Conservation (phyloP, 805 yeast genomes). For the Starmera caribaea region DNA sequence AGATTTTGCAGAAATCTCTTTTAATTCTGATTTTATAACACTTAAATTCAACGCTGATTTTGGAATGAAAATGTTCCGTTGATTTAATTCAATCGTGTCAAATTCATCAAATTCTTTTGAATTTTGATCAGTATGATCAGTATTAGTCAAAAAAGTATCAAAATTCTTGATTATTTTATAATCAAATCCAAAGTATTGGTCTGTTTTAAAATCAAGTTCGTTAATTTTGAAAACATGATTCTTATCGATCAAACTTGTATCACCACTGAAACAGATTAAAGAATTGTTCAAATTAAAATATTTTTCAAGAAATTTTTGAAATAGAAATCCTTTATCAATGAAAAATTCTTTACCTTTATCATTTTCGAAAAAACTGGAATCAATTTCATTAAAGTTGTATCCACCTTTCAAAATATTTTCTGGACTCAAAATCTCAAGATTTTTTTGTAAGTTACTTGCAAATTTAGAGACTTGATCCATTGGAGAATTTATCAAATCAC, state of each 20-base stretch:
- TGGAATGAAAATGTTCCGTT: constrained; percentile 28
- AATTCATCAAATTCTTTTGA: background rate
- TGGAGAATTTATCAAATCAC: constrained; percentile 26
- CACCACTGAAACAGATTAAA: constrained; percentile 18
- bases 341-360: constrained; percentile 30
- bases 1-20: constrained; percentile 17
- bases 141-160: background rate
- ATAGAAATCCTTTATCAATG: constrained; percentile 27
- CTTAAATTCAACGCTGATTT: constrained; percentile 21
- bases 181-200: constrained; percentile 35
- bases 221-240: constrained; percentile 1
- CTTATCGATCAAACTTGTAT: constrained; percentile 18
- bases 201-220: constrained; percentile 13
- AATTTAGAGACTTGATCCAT: constrained; percentile 39
- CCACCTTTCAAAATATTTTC: constrained; percentile 35
- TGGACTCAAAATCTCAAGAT: constrained; percentile 20
- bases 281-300: constrained; percentile 23
- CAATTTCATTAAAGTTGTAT: constrained; percentile 20
- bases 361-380: constrained; percentile 24
- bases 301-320: constrained; percentile 19
- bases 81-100: background rate
- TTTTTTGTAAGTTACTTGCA: constrained; percentile 29
- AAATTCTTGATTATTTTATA: constrained; percentile 19
- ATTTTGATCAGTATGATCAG: background rate
- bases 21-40: constrained; percentile 15